Conservation (phyloP, 441 rosid genomes). For the Dalechampia spathulata region DNA sequence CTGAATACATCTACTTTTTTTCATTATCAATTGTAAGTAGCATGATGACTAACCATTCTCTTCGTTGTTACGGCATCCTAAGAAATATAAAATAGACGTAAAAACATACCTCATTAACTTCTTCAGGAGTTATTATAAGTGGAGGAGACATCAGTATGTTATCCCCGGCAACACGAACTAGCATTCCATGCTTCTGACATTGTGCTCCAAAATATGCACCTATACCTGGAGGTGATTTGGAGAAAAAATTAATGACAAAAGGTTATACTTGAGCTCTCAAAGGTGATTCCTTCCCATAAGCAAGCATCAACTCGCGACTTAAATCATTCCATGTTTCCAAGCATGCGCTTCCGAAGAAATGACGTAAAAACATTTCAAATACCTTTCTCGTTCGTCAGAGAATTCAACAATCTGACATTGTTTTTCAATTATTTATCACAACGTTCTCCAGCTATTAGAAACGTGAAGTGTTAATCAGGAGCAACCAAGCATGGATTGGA, state of each 20-base stretch:
- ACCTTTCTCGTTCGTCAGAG: background rate
- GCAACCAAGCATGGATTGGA: too few species aligned
- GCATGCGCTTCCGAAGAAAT: background rate
- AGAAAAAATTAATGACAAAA: background rate
- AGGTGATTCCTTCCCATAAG: background rate
- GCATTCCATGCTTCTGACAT: slow-evolving; percentile 73
- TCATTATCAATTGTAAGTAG: background rate
- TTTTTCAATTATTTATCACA: too few species aligned
- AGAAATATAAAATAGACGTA: background rate
- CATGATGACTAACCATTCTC: background rate
- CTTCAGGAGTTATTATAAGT: slow-evolving; percentile 50
- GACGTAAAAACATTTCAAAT: background rate
- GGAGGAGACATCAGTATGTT: slow-evolving; percentile 97
- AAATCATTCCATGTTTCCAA: background rate
- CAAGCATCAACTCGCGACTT: background rate
- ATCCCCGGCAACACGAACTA: slow-evolving; percentile 87
- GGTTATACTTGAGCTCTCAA: background rate
- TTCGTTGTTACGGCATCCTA: background rate
- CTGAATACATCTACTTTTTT: background rate
- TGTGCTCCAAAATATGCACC: slow-evolving; percentile 85
- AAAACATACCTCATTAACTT: slow-evolving; percentile 58
- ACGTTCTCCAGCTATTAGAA: too few species aligned
- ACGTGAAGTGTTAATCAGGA: too few species aligned
- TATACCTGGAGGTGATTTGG: slow-evolving; percentile 34
- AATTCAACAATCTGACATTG: too few species aligned